A percentile compares a stretch with the other conserved stretches of the same genome.
phyloP scores from a whole-genome alignment of 2,329 filamentous ascomycete genomes.

The Pseudogymnoascus sp. region DNA sequence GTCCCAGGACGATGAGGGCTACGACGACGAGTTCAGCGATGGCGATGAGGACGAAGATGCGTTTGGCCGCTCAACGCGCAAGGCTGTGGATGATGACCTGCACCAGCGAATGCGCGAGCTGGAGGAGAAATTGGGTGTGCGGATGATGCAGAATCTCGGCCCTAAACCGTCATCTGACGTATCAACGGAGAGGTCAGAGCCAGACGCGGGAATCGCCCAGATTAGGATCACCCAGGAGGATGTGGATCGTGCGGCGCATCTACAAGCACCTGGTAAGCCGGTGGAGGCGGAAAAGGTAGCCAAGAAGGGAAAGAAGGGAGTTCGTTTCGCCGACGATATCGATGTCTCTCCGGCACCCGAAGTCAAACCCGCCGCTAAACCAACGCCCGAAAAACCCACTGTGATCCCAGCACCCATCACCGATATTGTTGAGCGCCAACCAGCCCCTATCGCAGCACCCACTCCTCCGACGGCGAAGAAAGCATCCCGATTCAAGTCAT shows the following conservation, averaged over 20 bases:
- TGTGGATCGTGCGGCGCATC: background rate
- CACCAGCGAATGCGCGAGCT: conserved; percentile 76
- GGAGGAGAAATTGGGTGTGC: conserved; percentile 63
- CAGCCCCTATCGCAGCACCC: conserved; percentile 16
- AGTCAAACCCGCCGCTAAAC: conserved; percentile 22
- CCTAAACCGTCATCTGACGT: conserved; percentile 34
- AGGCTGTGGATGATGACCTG: conserved; percentile 61
- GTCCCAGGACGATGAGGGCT: conserved; percentile 43
- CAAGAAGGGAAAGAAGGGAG: conserved; percentile 49
- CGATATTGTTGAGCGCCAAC: conserved; percentile 36
- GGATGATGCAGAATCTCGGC: conserved; percentile 44
- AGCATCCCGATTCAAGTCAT: conserved; percentile 36
- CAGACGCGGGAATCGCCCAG: conserved; percentile 47
- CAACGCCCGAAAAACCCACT: conserved; percentile 14
- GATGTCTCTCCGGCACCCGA: conserved; percentile 52
- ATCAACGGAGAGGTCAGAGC: conserved; percentile 24
- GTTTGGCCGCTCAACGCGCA: conserved; percentile 62
- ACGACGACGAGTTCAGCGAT: conserved; percentile 43
- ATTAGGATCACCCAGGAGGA: conserved; percentile 37
- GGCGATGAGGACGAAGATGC: conserved; percentile 57
- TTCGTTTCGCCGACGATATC: conserved; percentile 68
- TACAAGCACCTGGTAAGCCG: conserved; percentile 26
- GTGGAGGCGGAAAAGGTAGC: conserved; percentile 22
- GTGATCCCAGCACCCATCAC: conserved; percentile 34
- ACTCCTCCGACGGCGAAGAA: conserved; percentile 27